Conservation (phyloP, 768 basidiomycete species). For the Russula compacta region DNA sequence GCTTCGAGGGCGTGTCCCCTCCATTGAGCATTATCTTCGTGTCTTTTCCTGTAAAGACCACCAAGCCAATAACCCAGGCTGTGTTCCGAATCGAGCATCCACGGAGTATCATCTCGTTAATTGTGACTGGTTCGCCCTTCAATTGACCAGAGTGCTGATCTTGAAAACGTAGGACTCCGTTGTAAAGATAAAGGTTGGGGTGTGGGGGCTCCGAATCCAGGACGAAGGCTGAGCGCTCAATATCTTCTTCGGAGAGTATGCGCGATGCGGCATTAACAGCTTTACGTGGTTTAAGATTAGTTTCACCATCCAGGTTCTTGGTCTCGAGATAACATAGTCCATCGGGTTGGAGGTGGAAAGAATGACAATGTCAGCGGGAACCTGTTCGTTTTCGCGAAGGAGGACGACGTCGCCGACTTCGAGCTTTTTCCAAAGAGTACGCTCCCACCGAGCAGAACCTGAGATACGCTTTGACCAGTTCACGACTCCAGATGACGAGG, state of each 20-base stretch:
- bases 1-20: conserved; percentile 91
- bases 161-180: conserved; percentile 72
- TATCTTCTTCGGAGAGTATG: conserved; percentile 79
- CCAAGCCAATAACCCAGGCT: conserved; percentile 87
- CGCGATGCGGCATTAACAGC: conserved; percentile 65
- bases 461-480: conserved; percentile 62
- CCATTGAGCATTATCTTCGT: conserved; percentile 91
- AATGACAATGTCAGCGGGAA: conserved; percentile 92
- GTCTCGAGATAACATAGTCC: conserved; percentile 94
- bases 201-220: conserved; percentile 92
- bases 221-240: conserved; percentile 78
- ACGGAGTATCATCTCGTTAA: conserved; percentile 88
- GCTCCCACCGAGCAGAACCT: conserved; percentile 81
- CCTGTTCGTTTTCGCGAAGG: conserved; percentile 87
- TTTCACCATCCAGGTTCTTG: conserved; percentile 97
- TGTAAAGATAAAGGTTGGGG: conserved; percentile 87
- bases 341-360: conserved; percentile 84
- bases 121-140: conserved; percentile 65
- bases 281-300: conserved; percentile 85
- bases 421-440: conserved; percentile 97
- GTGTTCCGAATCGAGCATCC: conserved; percentile 89
- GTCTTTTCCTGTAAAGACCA: conserved; percentile 87
- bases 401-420: conserved; percentile 96
- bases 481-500: conserved; percentile 50
- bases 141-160: conserved; percentile 42